Evolutionary conservation across 2,329 filamentous ascomycete genomes (phyloP).

Genomic region (Dryadomyces quercivorus): DNA sequence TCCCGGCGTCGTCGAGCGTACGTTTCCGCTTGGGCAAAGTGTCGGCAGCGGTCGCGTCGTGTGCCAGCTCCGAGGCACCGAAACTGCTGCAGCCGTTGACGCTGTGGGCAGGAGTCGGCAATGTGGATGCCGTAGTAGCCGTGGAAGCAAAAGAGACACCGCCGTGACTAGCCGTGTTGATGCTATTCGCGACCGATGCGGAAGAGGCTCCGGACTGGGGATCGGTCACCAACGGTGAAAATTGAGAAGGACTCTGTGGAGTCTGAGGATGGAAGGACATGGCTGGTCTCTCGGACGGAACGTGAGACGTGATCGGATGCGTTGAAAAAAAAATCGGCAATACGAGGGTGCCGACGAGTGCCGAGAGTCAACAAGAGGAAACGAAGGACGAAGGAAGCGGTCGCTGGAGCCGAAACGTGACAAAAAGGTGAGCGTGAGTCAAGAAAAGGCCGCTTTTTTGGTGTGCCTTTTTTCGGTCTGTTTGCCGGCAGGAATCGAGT

Average conservation of each 20-base stretch:
- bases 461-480: background rate
- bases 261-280: slow-evolving; percentile 59
- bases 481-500: background rate
- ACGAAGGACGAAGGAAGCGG: background rate
- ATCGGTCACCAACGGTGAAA: slow-evolving; percentile 43
- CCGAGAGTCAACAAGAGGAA: slow-evolving; percentile 11
- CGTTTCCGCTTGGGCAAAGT: slow-evolving; percentile 52
- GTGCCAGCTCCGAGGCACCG: slow-evolving; percentile 28
- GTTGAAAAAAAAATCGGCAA: background rate
- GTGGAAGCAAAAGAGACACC: slow-evolving; percentile 34
- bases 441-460: background rate
- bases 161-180: slow-evolving; percentile 20
- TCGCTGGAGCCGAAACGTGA: background rate
- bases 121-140: slow-evolving; percentile 31
- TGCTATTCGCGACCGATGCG: slow-evolving; percentile 21
- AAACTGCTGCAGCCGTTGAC: slow-evolving; percentile 39
- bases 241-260: slow-evolving; percentile 54
- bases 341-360: slow-evolving; percentile 16
- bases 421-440: background rate
- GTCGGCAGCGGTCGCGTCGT: slow-evolving; percentile 34
- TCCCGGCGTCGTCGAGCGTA: slow-evolving; percentile 40
- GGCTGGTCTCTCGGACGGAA: slow-evolving; percentile 21
- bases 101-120: slow-evolving; percentile 52
- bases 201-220: slow-evolving; percentile 24
- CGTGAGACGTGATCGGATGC: background rate